phyloP scores from a whole-genome alignment of 345 rosid species.

The Eucalyptus decipiens region DNA sequence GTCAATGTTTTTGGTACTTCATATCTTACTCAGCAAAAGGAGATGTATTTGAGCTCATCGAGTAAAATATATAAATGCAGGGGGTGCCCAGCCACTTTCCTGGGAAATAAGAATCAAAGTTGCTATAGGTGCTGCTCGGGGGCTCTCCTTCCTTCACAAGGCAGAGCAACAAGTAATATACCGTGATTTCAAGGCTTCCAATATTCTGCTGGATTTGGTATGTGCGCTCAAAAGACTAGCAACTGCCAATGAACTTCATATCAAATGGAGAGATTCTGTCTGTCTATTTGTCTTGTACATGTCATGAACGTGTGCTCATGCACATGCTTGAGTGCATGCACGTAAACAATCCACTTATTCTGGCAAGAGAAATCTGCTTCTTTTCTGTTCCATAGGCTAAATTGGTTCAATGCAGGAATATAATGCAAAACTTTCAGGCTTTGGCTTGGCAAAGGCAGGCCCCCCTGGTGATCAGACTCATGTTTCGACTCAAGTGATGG shows the following conservation, averaged over 20 bases:
- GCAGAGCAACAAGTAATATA: conserved; percentile 52
- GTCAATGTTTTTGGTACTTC: neutral
- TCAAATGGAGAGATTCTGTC: neutral
- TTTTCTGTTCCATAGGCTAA: neutral
- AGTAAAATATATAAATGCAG: conserved; percentile 5
- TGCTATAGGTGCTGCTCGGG: conserved; percentile 61
- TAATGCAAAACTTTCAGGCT: conserved; percentile 51
- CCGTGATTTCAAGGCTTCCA: conserved; percentile 78
- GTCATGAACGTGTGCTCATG: no score
- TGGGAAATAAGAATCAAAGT: conserved; percentile 63
- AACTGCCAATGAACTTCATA: neutral
- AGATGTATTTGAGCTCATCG: neutral
- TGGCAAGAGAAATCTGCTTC: neutral
- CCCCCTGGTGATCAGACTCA: conserved; percentile 10
- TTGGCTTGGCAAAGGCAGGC: conserved; percentile 36
- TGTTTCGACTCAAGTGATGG: conserved; percentile 42
- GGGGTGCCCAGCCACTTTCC: conserved; percentile 37
- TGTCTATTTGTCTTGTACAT: neutral
- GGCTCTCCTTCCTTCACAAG: conserved; percentile 64
- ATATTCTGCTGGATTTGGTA: conserved; percentile 72
- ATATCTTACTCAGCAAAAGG: neutral
- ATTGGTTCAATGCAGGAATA: conserved; percentile 24
- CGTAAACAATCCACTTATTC: neutral
- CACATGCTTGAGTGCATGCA: neutral
- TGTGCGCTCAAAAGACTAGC: neutral